These are phyloP conservation scores for Lipomyces yamanashiensis DNA, from an alignment of 805 yeast genomes.

Conservation along the genomic window DNA sequence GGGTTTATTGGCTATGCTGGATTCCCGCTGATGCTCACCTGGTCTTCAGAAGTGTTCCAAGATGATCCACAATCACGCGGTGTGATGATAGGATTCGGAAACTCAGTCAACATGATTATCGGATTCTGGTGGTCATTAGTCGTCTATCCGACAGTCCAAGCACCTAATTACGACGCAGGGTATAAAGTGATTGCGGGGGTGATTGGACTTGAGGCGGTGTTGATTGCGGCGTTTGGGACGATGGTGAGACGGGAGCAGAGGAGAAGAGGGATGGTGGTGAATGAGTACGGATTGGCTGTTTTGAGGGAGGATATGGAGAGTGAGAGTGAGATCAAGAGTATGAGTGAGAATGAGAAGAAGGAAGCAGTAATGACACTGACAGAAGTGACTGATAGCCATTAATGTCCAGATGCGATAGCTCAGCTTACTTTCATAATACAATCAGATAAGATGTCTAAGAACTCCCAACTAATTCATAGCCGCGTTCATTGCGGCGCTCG, in stretches of 20 bases:
- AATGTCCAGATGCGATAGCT: too few species aligned
- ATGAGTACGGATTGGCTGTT: slow-evolving; percentile 19
- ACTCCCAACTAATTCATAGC: too few species aligned
- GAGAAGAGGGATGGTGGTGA: neutral
- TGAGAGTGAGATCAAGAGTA: neutral
- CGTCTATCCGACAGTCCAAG: slow-evolving; percentile 45
- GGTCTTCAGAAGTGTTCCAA: slow-evolving; percentile 15
- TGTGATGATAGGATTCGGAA: slow-evolving; percentile 18
- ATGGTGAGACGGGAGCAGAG: slow-evolving; percentile 8
- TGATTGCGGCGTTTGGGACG: neutral
- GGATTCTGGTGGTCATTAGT: slow-evolving; percentile 46
- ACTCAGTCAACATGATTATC: slow-evolving; percentile 31
- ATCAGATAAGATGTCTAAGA: too few species aligned
- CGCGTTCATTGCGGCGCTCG: too few species aligned
- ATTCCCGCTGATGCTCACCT: slow-evolving; percentile 19
- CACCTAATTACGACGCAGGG: slow-evolving; percentile 46
- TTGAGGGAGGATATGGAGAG: neutral
- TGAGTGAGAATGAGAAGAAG: neutral
- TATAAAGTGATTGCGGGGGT: slow-evolving; percentile 38
- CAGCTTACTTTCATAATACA: too few species aligned
- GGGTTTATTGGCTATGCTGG: slow-evolving; percentile 15
- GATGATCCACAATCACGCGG: slow-evolving; percentile 20
- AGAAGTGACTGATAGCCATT: neutral
- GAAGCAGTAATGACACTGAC: neutral
- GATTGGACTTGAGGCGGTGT: neutral